Base-by-base conservation (phyloP, 805 yeast genomes). In the Sugiyamaella chiloensis region DNA sequence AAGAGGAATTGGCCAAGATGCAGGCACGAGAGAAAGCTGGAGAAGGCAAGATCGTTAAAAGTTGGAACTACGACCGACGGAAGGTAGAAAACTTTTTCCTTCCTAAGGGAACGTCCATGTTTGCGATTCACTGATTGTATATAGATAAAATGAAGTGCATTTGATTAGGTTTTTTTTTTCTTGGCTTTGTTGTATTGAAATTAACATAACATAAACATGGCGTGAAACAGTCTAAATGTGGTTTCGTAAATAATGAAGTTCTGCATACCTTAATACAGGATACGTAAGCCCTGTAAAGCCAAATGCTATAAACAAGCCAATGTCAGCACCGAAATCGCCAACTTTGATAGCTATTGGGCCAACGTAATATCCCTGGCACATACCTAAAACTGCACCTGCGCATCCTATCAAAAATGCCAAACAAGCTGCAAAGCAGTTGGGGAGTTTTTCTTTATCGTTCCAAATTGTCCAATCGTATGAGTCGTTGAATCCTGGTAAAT, bases 321-420 rank as follows among this genome's bases (percentile, higher is more conserved):
- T 62, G 62, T 88, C 96, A 16, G 88, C 95, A 47, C 86, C 89
- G 52, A 65, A 63, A 4, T 73, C 80, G 17, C 95, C 95, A 12
- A 85, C 68, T 3, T 70, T 57, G 24, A 64, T 64, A 9, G 95
- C 95, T 8, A 87, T 56, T 0, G 87, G 87, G 0, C 96, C 96
- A 5, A 76, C 71, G 74, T 84, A 88, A 65, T 88, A 88, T 5
- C 81, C 85, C 63, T 88, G 96, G 21, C 85, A 75, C 96, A 88
- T 88, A 5, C 96, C 95, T 17, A 87, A 68, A 2, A 85, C 87
- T 0, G 87, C 95, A 40, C 95, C 96, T 0, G 79, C 85, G 14
- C 82, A 82, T 39, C 96, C 96, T 46, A 75, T 67, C 2, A 77
- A 56, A 56, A 87, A 87, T 1, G 89, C 75, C 16, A 73, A 56